Percentiles rank a stretch among this genome's conserved stretches.
These are phyloP conservation scores for Candida glaebosa DNA, from an alignment of 805 yeast genomes.

Conservation along the genomic window DNA sequence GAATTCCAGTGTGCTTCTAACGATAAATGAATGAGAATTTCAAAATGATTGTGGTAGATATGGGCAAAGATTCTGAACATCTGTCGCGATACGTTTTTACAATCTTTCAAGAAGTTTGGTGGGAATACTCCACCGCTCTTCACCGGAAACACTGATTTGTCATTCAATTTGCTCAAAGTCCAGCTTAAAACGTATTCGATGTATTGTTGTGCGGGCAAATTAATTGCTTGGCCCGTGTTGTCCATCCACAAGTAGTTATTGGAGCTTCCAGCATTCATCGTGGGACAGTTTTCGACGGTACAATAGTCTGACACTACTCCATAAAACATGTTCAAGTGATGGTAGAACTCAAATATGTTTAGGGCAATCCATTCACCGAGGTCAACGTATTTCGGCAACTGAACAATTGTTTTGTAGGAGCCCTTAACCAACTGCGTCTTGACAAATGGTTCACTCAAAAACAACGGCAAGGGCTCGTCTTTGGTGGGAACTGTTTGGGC, in stretches of 20 bases:
- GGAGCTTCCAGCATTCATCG: constrained; percentile 94
- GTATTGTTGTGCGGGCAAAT: constrained; percentile 89
- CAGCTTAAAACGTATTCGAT: constrained; percentile 89
- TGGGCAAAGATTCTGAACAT: constrained; percentile 96
- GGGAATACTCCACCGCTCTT: constrained; percentile 88
- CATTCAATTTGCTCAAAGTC: constrained; percentile 85
- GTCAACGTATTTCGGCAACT: constrained; percentile 91
- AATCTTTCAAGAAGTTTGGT: constrained; percentile 73
- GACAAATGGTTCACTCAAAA: constrained; percentile 88
- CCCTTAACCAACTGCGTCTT: constrained; percentile 95
- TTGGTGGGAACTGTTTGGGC: constrained; percentile 7
- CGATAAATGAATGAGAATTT: constrained; percentile 84
- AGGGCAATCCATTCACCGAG: constrained; percentile 94
- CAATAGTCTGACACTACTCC: constrained; percentile 89
- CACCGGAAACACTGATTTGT: constrained; percentile 89
- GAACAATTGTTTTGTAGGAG: constrained; percentile 92
- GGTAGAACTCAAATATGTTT: constrained; percentile 85
- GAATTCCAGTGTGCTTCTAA: constrained; percentile 98
- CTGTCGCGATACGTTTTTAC: constrained; percentile 84
- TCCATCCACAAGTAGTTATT: constrained; percentile 92
- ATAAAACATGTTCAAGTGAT: constrained; percentile 81
- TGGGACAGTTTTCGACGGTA: constrained; percentile 83
- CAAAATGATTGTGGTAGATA: constrained; percentile 91
- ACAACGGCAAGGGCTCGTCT: constrained; percentile 47
- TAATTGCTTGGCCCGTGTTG: constrained; percentile 68